Conservation (phyloP, 257 asterid genomes). For the Solanum rostratum region DNA sequence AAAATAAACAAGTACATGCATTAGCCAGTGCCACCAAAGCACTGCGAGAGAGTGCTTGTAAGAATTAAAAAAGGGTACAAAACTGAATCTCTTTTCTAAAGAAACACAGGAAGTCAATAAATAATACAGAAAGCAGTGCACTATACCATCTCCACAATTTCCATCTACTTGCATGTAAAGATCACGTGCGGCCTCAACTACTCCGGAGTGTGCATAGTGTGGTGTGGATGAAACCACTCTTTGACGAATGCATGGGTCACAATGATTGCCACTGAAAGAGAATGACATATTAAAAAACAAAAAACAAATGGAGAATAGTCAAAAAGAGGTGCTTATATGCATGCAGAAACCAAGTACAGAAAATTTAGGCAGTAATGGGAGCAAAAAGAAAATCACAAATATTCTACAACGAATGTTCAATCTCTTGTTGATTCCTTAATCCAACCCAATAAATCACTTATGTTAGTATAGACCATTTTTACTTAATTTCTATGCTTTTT, state of each 20-base stretch:
- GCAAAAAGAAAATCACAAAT: background rate
- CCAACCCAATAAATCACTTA: background rate
- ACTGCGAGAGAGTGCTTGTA: background rate
- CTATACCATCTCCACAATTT: conserved; percentile 9
- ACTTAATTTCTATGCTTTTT: background rate
- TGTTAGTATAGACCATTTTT: background rate
- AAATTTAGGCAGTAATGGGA: background rate
- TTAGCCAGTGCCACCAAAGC: background rate
- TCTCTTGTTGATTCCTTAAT: background rate
- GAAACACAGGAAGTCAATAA: background rate
- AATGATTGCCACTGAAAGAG: background rate
- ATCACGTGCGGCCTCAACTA: conserved; percentile 21
- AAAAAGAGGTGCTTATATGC: background rate
- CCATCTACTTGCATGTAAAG: conserved; percentile 19
- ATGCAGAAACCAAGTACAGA: background rate
- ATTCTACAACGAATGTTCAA: background rate
- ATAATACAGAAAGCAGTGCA: background rate
- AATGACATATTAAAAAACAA: background rate
- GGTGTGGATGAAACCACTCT: background rate
- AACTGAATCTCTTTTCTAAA: background rate
- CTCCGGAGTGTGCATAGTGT: conserved; percentile 22
- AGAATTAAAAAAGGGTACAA: background rate
- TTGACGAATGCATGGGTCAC: background rate
- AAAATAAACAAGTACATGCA: background rate
- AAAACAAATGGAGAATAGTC: background rate